phyloP scores from a whole-genome alignment of 2,329 filamentous ascomycete genomes.

The Hypoxylon sp. region DNA sequence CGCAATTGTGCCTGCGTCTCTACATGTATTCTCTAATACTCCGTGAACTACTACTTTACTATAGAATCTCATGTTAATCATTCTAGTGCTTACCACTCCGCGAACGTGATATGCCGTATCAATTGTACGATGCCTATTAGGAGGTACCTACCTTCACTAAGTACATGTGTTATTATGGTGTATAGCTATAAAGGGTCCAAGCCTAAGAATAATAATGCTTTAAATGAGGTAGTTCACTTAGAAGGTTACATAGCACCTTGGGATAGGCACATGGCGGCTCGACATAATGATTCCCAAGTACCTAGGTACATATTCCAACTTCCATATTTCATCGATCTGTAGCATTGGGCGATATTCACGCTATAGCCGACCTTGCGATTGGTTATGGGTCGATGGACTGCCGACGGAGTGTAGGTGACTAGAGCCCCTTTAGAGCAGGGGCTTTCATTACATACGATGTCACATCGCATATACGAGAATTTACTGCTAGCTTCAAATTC shows the following conservation, averaged over 20 bases:
- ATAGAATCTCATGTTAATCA: conserved; percentile 13
- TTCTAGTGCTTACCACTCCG: conserved; percentile 15
- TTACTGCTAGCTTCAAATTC: conserved; percentile 29
- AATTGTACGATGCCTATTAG: neutral
- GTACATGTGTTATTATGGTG: neutral
- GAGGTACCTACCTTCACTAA: too few species aligned
- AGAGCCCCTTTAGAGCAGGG: conserved; percentile 23
- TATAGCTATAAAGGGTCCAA: conserved; percentile 4
- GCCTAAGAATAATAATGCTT: conserved; percentile 3
- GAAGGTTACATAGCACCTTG: neutral
- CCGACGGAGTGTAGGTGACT: conserved; percentile 19
- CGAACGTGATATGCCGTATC: neutral
- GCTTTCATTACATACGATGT: conserved; percentile 40
- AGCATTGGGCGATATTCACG: neutral
- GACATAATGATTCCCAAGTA: too few species aligned
- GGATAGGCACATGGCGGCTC: too few species aligned
- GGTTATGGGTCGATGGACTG: conserved; percentile 18
- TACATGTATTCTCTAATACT: conserved; percentile 1
- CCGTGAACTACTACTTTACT: neutral
- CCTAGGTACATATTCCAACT: too few species aligned
- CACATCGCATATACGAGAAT: conserved; percentile 52
- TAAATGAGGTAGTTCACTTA: neutral
- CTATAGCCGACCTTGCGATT: conserved; percentile 12
- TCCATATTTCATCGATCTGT: neutral
- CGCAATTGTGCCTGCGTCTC: conserved; percentile 11